A percentile compares a stretch with the other conserved stretches of the same genome.
Evolutionary conservation across 805 yeast genomes (phyloP).

Genomic region (Myxozyma monticola): DNA sequence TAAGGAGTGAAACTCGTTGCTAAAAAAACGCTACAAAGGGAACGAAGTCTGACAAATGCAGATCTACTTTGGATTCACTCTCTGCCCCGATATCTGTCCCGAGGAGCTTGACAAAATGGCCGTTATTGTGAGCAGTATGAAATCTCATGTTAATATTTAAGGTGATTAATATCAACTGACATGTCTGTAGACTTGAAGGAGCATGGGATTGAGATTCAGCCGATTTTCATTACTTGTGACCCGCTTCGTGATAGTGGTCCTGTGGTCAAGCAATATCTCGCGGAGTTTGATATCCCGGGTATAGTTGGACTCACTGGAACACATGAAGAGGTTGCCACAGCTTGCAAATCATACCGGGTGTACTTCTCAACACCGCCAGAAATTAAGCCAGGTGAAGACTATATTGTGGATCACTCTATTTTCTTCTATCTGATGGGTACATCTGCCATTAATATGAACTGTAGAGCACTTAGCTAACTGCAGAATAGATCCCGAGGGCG

Average conservation of each 20-base stretch:
- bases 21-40: background rate
- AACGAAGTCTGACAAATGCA: background rate
- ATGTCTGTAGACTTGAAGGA: constrained; percentile 49
- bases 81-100: constrained; percentile 98
- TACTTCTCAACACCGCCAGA: constrained; percentile 97
- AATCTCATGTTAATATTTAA: background rate
- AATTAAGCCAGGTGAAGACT: constrained; percentile 93
- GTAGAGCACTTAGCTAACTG: background rate
- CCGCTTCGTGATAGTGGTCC: constrained; percentile 93
- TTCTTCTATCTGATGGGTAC: constrained; percentile 84
- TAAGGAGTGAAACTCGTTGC: constrained; percentile 8
- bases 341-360: constrained; percentile 88
- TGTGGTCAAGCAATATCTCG: constrained; percentile 74
- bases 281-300: constrained; percentile 79
- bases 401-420: constrained; percentile 94
- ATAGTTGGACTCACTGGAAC: constrained; percentile 91
- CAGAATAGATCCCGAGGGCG: constrained; percentile 86
- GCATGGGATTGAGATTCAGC: constrained; percentile 65
- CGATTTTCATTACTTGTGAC: constrained; percentile 93
- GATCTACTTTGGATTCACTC: constrained; percentile 93
- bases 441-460: background rate
- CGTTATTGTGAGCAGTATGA: constrained; percentile 55
- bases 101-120: constrained; percentile 95
- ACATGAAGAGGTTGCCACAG: constrained; percentile 76
- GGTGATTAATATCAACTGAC: background rate